Evolutionary conservation across 352 stramenopile genomes (phyloP).

Genomic region (Globisporangium viniferum): DNA sequence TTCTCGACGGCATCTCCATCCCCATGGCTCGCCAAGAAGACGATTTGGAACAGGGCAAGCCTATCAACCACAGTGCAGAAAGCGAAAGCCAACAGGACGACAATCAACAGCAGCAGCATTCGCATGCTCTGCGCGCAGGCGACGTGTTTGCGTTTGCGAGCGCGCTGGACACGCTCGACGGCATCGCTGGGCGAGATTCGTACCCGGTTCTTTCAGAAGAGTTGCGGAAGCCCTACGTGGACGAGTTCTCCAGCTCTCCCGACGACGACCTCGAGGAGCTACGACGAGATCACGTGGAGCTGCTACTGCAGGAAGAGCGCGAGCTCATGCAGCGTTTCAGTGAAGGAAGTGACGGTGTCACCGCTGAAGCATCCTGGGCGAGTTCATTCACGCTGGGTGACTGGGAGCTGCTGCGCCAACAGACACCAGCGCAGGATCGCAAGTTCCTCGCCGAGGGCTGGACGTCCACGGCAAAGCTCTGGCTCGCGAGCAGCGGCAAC

Average conservation of each 20-base stretch:
- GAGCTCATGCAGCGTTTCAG: constrained; percentile 13
- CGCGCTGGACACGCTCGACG: constrained; percentile 3
- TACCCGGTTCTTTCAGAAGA: not conserved
- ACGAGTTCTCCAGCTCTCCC: constrained; percentile 5
- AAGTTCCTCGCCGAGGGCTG: constrained; percentile 18
- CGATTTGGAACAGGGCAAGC: not conserved
- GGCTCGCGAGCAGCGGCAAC: constrained; percentile 13
- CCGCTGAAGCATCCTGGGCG: constrained; percentile 18
- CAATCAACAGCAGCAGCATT: not conserved
- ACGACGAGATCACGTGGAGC: not conserved
- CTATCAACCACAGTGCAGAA: not conserved
- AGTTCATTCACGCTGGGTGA: constrained; percentile 13
- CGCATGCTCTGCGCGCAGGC: not conserved
- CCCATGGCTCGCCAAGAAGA: not conserved
- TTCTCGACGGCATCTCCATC: not conserved
- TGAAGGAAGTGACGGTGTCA: not conserved
- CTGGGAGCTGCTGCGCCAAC: constrained; percentile 20
- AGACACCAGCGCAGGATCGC: constrained; percentile 6
- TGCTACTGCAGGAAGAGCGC: not conserved
- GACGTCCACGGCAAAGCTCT: constrained; percentile 17
- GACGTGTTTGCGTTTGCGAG: constrained; percentile 6
- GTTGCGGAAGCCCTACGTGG: constrained; percentile 2
- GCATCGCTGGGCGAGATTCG: not conserved
- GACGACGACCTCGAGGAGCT: constrained; percentile 12
- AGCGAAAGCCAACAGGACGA: not conserved